phyloP scores from a whole-genome alignment of 192 early-diverging fungal species.

The Spizellomyces punctatus region DNA sequence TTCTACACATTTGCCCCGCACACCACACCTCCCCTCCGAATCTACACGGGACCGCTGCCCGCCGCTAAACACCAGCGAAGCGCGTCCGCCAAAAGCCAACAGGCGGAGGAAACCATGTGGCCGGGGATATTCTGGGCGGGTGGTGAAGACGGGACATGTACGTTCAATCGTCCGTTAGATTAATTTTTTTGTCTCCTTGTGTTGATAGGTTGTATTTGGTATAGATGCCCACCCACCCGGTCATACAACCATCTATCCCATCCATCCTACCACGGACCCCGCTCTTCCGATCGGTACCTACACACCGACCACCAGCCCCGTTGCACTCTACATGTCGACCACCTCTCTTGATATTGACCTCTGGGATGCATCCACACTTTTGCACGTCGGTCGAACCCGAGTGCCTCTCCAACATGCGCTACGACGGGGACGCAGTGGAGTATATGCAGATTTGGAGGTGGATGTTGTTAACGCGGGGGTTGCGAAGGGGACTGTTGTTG shows the following conservation, averaged over 20 bases:
- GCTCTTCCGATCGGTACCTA: constrained; percentile 16
- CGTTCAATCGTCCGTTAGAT: neutral
- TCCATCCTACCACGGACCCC: constrained; percentile 27
- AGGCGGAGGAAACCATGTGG: constrained; percentile 26
- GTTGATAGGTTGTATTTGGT: neutral
- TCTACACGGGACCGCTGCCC: constrained; percentile 42
- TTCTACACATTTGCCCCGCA: constrained; percentile 48
- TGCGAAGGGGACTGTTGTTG: neutral
- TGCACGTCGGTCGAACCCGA: constrained; percentile 41
- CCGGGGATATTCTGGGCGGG: constrained; percentile 42
- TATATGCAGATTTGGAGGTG: constrained; percentile 44
- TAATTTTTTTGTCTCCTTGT: neutral
- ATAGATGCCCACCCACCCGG: too few relatives aligned
- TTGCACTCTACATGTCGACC: constrained; percentile 30
- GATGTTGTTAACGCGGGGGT: constrained; percentile 43
- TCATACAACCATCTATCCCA: neutral
- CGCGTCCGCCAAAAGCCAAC: too few relatives aligned
- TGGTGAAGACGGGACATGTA: neutral
- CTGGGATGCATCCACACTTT: constrained; percentile 39
- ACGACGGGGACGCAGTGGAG: constrained; percentile 34
- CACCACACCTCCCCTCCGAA: constrained; percentile 32
- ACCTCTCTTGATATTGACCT: constrained; percentile 34
- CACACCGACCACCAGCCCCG: constrained; percentile 5
- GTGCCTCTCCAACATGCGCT: constrained; percentile 34
- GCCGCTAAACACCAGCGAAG: too few relatives aligned